Evolutionary conservation across 306 rosid genomes (phyloP).

Genomic region (Lagenaria siceraria): DNA sequence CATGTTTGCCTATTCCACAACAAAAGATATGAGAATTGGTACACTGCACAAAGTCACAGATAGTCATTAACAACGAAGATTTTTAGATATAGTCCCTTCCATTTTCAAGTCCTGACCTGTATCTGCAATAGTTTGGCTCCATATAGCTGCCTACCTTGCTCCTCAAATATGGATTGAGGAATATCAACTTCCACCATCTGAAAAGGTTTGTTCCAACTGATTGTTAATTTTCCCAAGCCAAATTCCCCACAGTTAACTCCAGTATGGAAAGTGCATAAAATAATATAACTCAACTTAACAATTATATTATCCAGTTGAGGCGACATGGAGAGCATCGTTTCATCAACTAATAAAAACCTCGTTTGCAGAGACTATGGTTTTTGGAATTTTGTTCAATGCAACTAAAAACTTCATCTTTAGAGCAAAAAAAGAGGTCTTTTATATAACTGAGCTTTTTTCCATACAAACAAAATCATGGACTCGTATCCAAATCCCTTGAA

Average conservation of each 20-base stretch:
- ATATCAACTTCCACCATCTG: constrained; percentile 85
- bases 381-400: neutral
- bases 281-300: neutral
- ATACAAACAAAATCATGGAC: constrained; percentile 1
- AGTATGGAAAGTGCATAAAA: neutral
- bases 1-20: constrained; percentile 48
- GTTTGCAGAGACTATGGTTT: neutral
- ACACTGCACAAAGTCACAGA: neutral
- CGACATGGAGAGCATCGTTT: neutral
- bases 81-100: neutral
- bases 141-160: constrained; percentile 91
- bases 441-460: neutral
- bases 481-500: neutral
- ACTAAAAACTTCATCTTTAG: neutral
- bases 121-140: constrained; percentile 77
- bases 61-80: neutral
- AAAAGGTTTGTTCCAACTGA: constrained; percentile 12
- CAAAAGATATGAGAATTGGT: constrained; percentile 9
- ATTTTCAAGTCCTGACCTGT: constrained; percentile 39
- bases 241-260: neutral
- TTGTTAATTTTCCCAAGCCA: constrained; percentile 3
- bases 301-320: neutral
- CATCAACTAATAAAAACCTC: neutral
- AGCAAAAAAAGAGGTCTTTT: neutral
- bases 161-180: constrained; percentile 82